Base-by-base conservation (phyloP, 2,329 filamentous ascomycete species). In the Fusarium sp. region DNA sequence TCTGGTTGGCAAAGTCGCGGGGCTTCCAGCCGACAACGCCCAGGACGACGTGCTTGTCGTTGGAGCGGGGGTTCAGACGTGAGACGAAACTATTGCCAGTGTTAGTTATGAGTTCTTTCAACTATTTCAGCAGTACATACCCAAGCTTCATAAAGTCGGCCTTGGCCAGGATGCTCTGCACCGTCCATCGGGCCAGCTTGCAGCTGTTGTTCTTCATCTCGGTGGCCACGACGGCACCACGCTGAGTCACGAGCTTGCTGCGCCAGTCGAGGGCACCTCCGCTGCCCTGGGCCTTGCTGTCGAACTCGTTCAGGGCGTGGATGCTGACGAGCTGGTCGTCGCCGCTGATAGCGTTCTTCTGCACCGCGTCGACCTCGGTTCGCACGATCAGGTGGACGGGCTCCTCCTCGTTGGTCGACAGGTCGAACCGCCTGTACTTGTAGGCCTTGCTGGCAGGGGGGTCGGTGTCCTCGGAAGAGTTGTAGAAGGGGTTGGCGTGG, bases 131-230 rank as follows among this genome's bases (percentile, higher is more conserved):
- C 18, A 20, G 18, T 20, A 20, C 18, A 72, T 85, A 94, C 91
- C 93, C 96, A 80, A 99, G 90, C 86, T 98, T 99, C 93, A 99
- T 97, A 73, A 93, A 86, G 79, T 99, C 96, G n/a, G 96, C 94
- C 83, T 94, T 94, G 79, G 95, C 94, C 63, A 99, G 89, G 77
- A 99, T 97, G 78, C 91, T 93, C 86, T 99, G 96, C 44, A 95
- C 93, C 31, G 96, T 97, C 96, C 96, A 99, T 80, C 96, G 87
- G 63, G 96, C 96, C 69, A 99, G 90, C 86, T 99, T 99, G 91
- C 93, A 97, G 78, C 90, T 93, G 88, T 99, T 99, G 89, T 99
- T 99, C 92, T 99, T 99, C 96, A 99, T 99, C 85, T 99, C 96
- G 11, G 96, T 99, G 18, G 96, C 96, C 25, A 99, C 92, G 44